Conservation (phyloP, 2,329 filamentous ascomycete species). For the Scedosporium dehoogii region DNA sequence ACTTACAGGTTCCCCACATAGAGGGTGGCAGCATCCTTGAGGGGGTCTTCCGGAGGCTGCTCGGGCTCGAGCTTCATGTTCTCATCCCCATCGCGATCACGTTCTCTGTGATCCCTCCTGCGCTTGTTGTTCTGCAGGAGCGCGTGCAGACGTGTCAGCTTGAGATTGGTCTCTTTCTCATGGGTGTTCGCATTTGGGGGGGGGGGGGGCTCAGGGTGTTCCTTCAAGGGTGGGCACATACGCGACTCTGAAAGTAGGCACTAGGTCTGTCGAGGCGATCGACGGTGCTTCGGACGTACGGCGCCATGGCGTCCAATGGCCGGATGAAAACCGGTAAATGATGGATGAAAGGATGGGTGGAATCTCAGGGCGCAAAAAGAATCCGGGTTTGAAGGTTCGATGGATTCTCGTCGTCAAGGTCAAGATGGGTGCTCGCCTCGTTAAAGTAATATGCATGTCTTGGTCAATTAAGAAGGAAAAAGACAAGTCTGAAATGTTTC, state of each 20-base stretch:
- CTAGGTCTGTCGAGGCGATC: conserved; percentile 90
- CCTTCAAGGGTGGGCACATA: conserved; percentile 28
- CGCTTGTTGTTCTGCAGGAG: conserved; percentile 61
- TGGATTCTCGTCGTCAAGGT: not conserved
- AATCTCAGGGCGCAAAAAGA: not conserved
- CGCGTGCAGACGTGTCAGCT: conserved; percentile 3
- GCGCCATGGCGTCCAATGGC: not conserved
- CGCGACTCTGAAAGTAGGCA: conserved; percentile 81
- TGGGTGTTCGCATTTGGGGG: not conserved
- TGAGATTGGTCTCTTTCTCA: not conserved
- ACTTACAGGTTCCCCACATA: conserved; percentile 89
- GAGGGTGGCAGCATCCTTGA: conserved; percentile 83
- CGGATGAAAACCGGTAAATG: not conserved
- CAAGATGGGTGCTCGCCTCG: not conserved
- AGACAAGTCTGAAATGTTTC: not conserved
- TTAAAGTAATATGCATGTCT: not conserved
- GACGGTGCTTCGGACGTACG: conserved; percentile 54
- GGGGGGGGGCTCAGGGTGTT: not conserved
- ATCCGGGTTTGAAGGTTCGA: not conserved
- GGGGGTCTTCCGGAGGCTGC: conserved; percentile 46
- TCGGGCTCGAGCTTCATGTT: conserved; percentile 43
- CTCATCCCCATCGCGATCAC: conserved; percentile 49
- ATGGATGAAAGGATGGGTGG: not conserved
- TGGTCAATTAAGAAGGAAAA: not conserved
- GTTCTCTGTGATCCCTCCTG: conserved; percentile 38